Base-by-base conservation (phyloP, 2,329 filamentous ascomycete genomes). In the Drechmeria coniospora region DNA sequence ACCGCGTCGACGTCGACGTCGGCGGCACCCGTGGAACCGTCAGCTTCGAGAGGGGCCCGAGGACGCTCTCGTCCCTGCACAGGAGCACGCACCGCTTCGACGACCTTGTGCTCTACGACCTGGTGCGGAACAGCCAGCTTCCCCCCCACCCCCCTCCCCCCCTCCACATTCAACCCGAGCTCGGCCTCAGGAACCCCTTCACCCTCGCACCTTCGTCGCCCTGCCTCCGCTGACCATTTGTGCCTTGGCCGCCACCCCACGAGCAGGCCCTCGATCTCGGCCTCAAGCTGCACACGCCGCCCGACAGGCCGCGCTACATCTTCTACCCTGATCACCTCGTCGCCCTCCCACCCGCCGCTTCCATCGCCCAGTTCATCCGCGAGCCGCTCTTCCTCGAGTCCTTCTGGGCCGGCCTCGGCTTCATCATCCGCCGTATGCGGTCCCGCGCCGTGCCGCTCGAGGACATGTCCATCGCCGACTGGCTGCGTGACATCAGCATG, bases 11-110 rank as follows among this genome's bases (percentile, higher is more conserved):
- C 2, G 67, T 79, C 10, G 48, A 54, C 8, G 54, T 63, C 4
- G 61, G 65, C 21, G 79, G 71, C 11, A 61, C 64, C 14, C 53
- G 63, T 26, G 57, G 52, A 10, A 50, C 45, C 3, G 67, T 93
- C 19, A 53, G 80, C 16, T 83, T 95, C 43, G 87, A 98, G 56
- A 68, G 72, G 39, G 90, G 87, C 0, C 81, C 90, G 14, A 69
- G 87, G 42, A 81, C 81, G 29, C 55, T 93, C 39, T 65, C 79
- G 32, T 57, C 69, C 53, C 37, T 61, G 48, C 37, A 47, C 39
- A 33, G 51, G 19, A 55, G 43, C 19, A 40, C 36, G 1, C 49
- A 54, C 35, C 49, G 57, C 23, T 68, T 63, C 34, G 70, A 75
- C 42, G 75, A 78, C 30, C 48, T 78, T 20, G 60, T 80, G 20